Evolutionary conservation across 2,329 filamentous ascomycete species (phyloP).

Genomic region (Penicillium brevicompactum): DNA sequence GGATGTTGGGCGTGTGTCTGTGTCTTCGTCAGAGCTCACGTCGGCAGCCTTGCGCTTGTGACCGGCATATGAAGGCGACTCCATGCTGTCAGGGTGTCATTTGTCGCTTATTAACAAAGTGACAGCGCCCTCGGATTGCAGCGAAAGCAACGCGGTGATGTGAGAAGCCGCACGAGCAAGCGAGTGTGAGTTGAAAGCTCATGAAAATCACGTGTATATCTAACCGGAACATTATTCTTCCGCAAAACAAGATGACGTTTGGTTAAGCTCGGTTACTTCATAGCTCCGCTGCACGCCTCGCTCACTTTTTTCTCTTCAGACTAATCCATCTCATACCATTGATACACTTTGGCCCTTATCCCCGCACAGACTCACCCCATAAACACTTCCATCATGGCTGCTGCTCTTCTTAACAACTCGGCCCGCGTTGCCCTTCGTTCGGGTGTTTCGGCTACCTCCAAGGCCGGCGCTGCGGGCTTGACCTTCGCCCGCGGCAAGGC

Average conservation of each 20-base stretch:
- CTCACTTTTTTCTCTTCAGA: constrained; percentile 12
- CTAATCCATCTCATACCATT: constrained; percentile 11
- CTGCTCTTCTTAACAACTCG: constrained; percentile 72
- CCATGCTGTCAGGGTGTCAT: constrained; percentile 28
- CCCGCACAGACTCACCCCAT: neutral
- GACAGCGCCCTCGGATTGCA: neutral
- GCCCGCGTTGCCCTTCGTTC: constrained; percentile 73
- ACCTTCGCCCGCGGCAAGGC: constrained; percentile 85
- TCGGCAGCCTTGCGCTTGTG: constrained; percentile 46
- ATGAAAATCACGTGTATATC: constrained; percentile 24
- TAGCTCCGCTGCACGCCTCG: constrained; percentile 13
- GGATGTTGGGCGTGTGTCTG: constrained; percentile 34
- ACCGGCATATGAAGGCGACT: constrained; percentile 36
- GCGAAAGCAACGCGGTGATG: neutral
- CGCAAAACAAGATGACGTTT: constrained; percentile 30
- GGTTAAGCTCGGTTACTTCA: constrained; percentile 27
- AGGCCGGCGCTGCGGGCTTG: constrained; percentile 67
- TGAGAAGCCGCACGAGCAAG: neutral
- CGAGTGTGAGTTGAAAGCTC: constrained; percentile 7
- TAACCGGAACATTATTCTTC: constrained; percentile 16
- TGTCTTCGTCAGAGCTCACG: constrained; percentile 42
- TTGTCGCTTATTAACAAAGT: neutral
- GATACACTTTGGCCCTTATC: neutral
- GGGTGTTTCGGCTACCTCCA: constrained; percentile 56
- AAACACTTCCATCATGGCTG: constrained; percentile 63